A percentile compares a stretch with the other conserved stretches of the same genome.
Conservation (phyloP, 2,329 filamentous ascomycete genomes). For the Fusarium temperatum region DNA sequence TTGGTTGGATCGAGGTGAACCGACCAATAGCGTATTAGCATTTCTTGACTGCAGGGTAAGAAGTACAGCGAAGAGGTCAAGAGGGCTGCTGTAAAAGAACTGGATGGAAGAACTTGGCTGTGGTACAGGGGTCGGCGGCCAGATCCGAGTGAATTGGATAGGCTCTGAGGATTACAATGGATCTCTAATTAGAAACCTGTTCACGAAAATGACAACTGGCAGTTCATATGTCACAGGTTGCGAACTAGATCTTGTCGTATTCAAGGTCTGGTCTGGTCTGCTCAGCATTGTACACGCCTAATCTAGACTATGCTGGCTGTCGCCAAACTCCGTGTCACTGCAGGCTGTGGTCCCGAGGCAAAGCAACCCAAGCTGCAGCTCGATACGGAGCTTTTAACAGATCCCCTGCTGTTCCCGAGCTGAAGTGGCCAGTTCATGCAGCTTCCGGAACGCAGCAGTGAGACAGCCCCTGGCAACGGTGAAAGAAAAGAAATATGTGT, state of each 20-base stretch:
- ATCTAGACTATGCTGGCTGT: neutral
- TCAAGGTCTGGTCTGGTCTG: neutral
- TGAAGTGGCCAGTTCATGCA: slow-evolving; percentile 38
- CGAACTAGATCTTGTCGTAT: slow-evolving; percentile 1
- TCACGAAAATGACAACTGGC: slow-evolving; percentile 15
- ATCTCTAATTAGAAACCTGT: slow-evolving; percentile 15
- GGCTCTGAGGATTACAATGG: neutral
- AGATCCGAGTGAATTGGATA: slow-evolving; percentile 2
- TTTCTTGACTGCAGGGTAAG: slow-evolving; percentile 25
- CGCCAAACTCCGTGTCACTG: slow-evolving; percentile 1
- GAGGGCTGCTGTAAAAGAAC: neutral
- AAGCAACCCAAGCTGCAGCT: slow-evolving; percentile 18
- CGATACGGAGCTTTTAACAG: neutral
- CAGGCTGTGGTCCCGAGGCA: slow-evolving; percentile 3
- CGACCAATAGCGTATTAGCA: slow-evolving; percentile 11
- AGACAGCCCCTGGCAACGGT: slow-evolving; percentile 3
- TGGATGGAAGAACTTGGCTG: slow-evolving; percentile 7
- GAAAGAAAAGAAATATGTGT: slow-evolving; percentile 6
- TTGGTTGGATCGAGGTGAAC: neutral
- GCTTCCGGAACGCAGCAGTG: slow-evolving; percentile 17
- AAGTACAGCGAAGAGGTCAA: neutral
- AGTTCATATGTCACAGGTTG: slow-evolving; percentile 3
- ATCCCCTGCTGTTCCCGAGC: slow-evolving; percentile 8
- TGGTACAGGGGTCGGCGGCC: slow-evolving; percentile 9
- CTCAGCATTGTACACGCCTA: neutral